Base-by-base conservation (phyloP, 345 rosid genomes). In the Murraya koenigii region DNA sequence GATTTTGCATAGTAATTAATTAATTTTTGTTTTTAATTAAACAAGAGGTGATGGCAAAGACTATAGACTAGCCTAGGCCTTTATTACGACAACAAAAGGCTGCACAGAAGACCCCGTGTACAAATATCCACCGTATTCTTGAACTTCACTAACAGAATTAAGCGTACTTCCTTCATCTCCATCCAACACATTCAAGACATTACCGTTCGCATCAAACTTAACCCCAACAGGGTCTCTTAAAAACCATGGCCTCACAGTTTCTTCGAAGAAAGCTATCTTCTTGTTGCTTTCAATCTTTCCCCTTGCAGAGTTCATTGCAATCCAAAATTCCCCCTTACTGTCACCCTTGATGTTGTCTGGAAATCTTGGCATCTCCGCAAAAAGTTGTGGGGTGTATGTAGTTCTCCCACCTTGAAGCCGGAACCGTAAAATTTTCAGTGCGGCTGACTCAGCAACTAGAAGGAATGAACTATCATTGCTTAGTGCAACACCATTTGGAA, bases 261-360 rank as follows among this genome's bases (percentile, higher is more conserved):
- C 49, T 13, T 11, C 1, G 60, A 11, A 22, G 23, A 62, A 70
- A 14, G 17, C 13, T 2, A 19, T 6, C 1, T 20, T 4, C 6
- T 23, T 28, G 20, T 7, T 14, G 8, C 28, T 35, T 6, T 13
- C 26, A 78, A 79, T 62, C 38, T 11, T 72, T 1, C 86, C 85
- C 63, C 89, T 83, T 59, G 80, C 87, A n/a, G 83, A 78, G 62
- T 86, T 85, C 8, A 88, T 71, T 54, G 89, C 92, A 2, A 88
- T 85, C 96, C 93, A 90, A 28, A 89, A 91, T 26, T 91, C 93
- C 1, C 97, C 94, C 2, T 75, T 76, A 3, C 72, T 49, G 33
- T 81, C 87, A 32, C 82, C 80, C 67, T 78, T 80, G 25, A 88
- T 80, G 74, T 88, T 89, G 70, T 90, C 93, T 0, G 89, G 87